These are phyloP conservation scores for Apiospora aurea DNA, from an alignment of 2,329 filamentous ascomycete genomes.

Conservation along the genomic window DNA sequence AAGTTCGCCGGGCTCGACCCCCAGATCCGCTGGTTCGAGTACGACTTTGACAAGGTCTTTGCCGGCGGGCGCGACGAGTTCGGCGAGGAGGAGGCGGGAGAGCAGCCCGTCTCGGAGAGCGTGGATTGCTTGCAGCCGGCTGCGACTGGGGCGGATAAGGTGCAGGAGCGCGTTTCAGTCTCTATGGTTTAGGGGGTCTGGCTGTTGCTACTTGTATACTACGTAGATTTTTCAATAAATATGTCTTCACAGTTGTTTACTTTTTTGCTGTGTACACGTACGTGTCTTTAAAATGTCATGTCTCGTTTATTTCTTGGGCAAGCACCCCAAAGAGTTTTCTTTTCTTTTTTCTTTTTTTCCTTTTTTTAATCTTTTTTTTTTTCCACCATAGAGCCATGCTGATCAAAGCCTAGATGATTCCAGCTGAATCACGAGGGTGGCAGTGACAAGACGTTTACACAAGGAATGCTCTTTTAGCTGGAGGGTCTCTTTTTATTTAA, in stretches of 20 bases:
- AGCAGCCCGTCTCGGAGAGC: conserved; percentile 12
- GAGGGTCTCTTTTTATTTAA: background rate
- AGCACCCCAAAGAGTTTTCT: background rate
- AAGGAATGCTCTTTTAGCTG: background rate
- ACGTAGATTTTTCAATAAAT: background rate
- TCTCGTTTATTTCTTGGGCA: background rate
- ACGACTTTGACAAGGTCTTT: conserved; percentile 65
- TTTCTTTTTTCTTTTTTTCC: too few relatives aligned
- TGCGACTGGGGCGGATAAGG: background rate
- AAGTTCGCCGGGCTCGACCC: conserved; percentile 66
- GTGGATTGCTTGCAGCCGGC: conserved; percentile 13
- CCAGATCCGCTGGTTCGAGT: conserved; percentile 63
- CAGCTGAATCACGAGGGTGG: too few relatives aligned
- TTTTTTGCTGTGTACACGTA: background rate
- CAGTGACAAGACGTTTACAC: too few relatives aligned
- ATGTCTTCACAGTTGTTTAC: background rate
- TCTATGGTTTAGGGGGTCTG: background rate
- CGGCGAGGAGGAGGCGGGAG: conserved; percentile 37
- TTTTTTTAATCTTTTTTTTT: too few relatives aligned
- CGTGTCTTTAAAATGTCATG: background rate
- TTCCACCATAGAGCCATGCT: too few relatives aligned
- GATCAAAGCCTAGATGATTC: too few relatives aligned
- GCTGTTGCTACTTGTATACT: background rate
- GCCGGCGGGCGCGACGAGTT: conserved; percentile 47
- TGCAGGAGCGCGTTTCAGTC: conserved; percentile 6